phyloP scores from a whole-genome alignment of 2,329 filamentous ascomycete genomes.

The Neodidymelliopsis sp. region DNA sequence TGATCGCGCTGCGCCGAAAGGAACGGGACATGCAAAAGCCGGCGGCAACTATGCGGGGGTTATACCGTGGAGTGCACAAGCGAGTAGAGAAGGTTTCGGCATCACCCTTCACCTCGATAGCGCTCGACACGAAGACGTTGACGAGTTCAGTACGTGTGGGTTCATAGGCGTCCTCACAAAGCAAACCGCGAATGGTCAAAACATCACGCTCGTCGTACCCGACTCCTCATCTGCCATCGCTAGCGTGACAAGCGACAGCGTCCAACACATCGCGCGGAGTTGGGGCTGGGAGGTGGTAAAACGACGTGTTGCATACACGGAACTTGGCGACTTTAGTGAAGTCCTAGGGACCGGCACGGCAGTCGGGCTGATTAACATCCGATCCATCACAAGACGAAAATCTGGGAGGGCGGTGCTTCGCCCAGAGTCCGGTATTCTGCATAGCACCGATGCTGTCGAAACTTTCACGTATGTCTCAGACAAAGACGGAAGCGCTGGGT shows the following conservation, averaged over 20 bases:
- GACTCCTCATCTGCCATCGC: slow-evolving; percentile 38
- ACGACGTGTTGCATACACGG: slow-evolving; percentile 26
- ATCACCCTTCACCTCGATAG: slow-evolving; percentile 49
- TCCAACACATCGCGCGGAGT: slow-evolving; percentile 32
- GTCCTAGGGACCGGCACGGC: slow-evolving; percentile 34
- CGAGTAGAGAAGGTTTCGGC: slow-evolving; percentile 39
- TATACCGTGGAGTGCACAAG: slow-evolving; percentile 40
- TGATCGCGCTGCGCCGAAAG: slow-evolving; percentile 46
- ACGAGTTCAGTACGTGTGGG: slow-evolving; percentile 47
- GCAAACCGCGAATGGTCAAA: slow-evolving; percentile 17
- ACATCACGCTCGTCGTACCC: slow-evolving; percentile 38
- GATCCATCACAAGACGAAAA: no score
- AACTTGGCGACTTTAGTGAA: slow-evolving; percentile 28
- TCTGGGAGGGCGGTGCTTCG: no score
- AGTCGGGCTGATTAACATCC: slow-evolving; percentile 3
- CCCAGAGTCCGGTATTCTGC: no score
- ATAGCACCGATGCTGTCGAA: no score
- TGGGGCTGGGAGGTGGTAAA: slow-evolving; percentile 46
- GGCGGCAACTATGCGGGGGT: slow-evolving; percentile 51
- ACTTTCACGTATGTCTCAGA: no score
- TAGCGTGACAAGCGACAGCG: slow-evolving; percentile 41
- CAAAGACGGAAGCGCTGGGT: no score
- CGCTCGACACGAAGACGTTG: slow-evolving; percentile 40
- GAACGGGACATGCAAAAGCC: slow-evolving; percentile 45
- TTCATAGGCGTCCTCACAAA: slow-evolving; percentile 41